Conservation (phyloP, 805 yeast genomes). For the Yarrowia deformans region DNA sequence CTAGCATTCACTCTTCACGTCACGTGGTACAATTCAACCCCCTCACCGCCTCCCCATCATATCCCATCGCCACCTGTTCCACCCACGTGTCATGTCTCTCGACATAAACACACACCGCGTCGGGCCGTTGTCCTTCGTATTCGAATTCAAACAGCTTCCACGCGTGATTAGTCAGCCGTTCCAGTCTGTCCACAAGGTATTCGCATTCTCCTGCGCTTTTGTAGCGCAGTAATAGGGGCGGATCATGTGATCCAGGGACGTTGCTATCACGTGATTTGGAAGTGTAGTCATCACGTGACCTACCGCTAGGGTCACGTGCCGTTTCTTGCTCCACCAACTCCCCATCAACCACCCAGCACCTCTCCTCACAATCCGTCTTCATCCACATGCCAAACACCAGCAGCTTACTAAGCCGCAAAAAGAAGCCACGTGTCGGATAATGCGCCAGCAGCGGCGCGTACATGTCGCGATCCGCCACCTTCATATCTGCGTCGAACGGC, state of each 20-base stretch:
- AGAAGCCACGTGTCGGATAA: conserved; percentile 5
- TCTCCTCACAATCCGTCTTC: background rate
- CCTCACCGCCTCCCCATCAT: too few relatives aligned
- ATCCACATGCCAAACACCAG: conserved; percentile 8
- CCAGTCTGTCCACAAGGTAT: background rate
- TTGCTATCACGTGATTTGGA: too few relatives aligned
- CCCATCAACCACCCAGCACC: background rate
- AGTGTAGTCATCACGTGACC: too few relatives aligned
- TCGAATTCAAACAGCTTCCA: conserved; percentile 18
- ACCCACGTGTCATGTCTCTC: background rate
- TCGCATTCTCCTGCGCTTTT: conserved; percentile 2
- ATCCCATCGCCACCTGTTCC: conserved; percentile 15
- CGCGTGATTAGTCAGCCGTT: background rate
- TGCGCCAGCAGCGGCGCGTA: conserved; percentile 20
- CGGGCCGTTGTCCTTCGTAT: background rate
- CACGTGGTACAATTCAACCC: conserved; percentile 7
- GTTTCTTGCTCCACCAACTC: background rate
- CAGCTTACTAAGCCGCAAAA: background rate
- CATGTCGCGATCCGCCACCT: conserved; percentile 11
- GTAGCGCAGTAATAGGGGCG: too few relatives aligned
- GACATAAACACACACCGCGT: conserved; percentile 7
- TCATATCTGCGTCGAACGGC: conserved; percentile 12
- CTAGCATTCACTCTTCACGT: background rate
- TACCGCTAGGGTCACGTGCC: too few relatives aligned
- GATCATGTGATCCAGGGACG: too few relatives aligned